phyloP scores from a whole-genome alignment of 106 monocot genomes.

The Apostasia ramifera region DNA sequence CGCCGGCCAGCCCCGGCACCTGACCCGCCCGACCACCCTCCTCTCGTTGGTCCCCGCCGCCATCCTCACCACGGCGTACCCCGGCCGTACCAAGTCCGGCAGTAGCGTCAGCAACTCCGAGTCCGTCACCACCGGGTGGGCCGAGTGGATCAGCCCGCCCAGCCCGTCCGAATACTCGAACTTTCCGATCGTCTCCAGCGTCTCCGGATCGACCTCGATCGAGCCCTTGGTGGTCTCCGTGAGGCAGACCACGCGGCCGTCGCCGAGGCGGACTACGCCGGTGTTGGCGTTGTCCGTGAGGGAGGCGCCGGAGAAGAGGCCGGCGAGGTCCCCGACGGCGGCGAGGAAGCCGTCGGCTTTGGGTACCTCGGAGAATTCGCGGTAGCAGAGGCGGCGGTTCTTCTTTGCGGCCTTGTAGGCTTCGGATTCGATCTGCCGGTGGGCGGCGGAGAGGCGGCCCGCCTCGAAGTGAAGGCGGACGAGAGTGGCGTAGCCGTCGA shows the following conservation, averaged over 20 bases:
- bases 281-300: slow-evolving; percentile 99
- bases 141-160: slow-evolving; percentile 82
- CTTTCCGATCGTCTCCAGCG: slow-evolving; percentile 72
- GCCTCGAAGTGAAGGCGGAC: slow-evolving; percentile 57
- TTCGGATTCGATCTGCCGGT: slow-evolving; percentile 88
- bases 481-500: slow-evolving; percentile 94
- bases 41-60: slow-evolving; percentile 68
- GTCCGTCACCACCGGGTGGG: slow-evolving; percentile 84
- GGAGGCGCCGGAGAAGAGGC: slow-evolving; percentile 76
- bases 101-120: slow-evolving; percentile 69
- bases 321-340: slow-evolving; percentile 57
- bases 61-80: slow-evolving; percentile 88
- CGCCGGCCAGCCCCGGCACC: slow-evolving; percentile 65
- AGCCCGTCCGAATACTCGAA: slow-evolving; percentile 65
- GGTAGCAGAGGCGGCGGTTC: slow-evolving; percentile 62
- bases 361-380: slow-evolving; percentile 91
- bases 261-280: slow-evolving; percentile 73
- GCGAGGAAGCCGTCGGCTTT: slow-evolving; percentile 42
- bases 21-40: slow-evolving; percentile 69
- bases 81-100: slow-evolving; percentile 76
- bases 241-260: slow-evolving; percentile 90
- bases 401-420: slow-evolving; percentile 77
- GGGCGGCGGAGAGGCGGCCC: slow-evolving; percentile 41
- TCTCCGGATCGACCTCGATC: slow-evolving; percentile 64
- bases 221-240: slow-evolving; percentile 94